Evolutionary conservation across 129 eudicot species (phyloP), one percentile per base, ranked within the genome.

Genomic region (Kitagawia praeruptora): DNA sequence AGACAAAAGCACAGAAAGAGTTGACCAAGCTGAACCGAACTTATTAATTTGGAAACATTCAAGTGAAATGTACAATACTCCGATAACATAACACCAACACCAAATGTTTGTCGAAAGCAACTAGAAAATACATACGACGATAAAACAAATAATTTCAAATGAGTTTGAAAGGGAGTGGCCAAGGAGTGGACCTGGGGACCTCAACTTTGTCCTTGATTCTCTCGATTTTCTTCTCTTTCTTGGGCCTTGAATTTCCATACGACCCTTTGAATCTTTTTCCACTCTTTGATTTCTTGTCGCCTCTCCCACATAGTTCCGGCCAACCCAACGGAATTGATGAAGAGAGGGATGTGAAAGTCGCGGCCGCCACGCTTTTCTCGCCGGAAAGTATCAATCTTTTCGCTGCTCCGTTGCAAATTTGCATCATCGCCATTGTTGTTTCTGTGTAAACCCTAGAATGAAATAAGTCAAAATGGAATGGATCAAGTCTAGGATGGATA

Each of bases 131-230:
- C 34, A 58, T 23, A 21, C 14, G 13, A 21, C 14, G 13, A 63
- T 7, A 56, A 45, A 8, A 37, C 28, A 48, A 21, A 42, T 5
- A 31, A 31, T 18, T 61, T 73, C 77, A 92, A 45, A 90, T 87
- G 78, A 96, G 95, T 79, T 92, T 96, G 82, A 96, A 96, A 81
- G 99, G 98, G 25, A 96, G 97, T 78, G 99, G 98, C 99, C 98
- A 96, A 54, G 99, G 99, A 56, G 97, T 96, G 34, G 99, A 96
- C 90, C 97, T 92, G 80, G 99, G 97, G 48, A 96, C 95, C 87
- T 96, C 99, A 63, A 90, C 87, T 82, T 85, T 92, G 69, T 96
- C 99, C 87, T 96, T 96, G 28, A 96, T 84, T 4, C 99, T 88
- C 80, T 96, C 89, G 51, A 92, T 90, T 85, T 82, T 86, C 86